These are phyloP conservation scores for Melampsora americana DNA, from an alignment of 1,284 basidiomycete genomes.

Conservation along the genomic window DNA sequence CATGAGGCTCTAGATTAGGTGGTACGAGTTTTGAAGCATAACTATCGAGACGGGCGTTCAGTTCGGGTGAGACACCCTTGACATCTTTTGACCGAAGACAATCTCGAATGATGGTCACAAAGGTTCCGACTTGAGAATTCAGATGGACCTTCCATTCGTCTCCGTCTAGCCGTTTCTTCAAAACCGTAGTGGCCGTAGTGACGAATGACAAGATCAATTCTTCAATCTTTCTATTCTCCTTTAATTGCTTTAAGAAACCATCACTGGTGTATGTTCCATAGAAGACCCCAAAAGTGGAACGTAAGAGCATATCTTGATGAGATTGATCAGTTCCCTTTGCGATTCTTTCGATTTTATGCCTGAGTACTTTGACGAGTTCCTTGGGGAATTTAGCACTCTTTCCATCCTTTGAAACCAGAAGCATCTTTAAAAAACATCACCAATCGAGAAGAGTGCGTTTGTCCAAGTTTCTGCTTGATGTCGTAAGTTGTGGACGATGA, in stretches of 20 bases:
- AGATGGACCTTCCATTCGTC: constrained; percentile 90
- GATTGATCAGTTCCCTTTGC: constrained; percentile 82
- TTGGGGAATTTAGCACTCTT: constrained; percentile 88
- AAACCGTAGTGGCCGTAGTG: constrained; percentile 70
- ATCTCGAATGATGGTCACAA: constrained; percentile 79
- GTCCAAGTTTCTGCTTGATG: constrained; percentile 50
- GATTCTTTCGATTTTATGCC: constrained; percentile 78
- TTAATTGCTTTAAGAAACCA: constrained; percentile 79
- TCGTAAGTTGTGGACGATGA: constrained; percentile 48
- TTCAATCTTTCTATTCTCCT: constrained; percentile 93
- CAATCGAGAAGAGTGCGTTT: constrained; percentile 63
- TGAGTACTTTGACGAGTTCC: constrained; percentile 80
- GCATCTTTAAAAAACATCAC: constrained; percentile 76
- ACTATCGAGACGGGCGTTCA: constrained; percentile 73
- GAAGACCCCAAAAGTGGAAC: constrained; percentile 82
- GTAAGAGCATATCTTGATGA: constrained; percentile 78
- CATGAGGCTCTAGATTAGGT: neutral
- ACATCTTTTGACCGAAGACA: constrained; percentile 58
- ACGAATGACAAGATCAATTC: constrained; percentile 95
- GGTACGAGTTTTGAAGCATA: constrained; percentile 77
- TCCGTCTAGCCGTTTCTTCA: constrained; percentile 56
- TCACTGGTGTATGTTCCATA: constrained; percentile 71
- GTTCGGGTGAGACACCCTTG: constrained; percentile 67
- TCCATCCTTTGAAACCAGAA: constrained; percentile 62
- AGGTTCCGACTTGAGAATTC: constrained; percentile 81